These are phyloP conservation scores for Phlebiopsis gigantea DNA, from an alignment of 768 basidiomycete species.

Conservation along the genomic window DNA sequence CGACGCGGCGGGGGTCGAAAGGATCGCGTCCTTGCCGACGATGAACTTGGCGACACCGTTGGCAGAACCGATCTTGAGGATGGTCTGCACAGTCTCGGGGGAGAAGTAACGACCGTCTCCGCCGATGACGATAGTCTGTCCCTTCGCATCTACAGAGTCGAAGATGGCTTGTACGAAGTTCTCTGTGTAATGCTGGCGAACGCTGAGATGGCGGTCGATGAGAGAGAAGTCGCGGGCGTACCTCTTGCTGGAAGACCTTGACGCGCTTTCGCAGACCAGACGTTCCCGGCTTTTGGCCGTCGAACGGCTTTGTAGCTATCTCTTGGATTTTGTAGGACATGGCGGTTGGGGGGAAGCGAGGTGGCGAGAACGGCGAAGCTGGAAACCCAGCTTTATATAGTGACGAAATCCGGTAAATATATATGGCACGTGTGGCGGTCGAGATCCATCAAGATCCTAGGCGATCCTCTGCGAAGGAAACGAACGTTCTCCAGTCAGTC, in stretches of 20 bases:
- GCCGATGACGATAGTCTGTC: constrained; percentile 86
- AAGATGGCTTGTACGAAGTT: constrained; percentile 97
- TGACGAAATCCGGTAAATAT: constrained; percentile 9
- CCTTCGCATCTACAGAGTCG: constrained; percentile 78
- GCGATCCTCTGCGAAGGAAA: background rate
- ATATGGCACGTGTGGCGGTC: background rate
- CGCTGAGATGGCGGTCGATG: constrained; percentile 10
- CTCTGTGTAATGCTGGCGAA: constrained; percentile 88
- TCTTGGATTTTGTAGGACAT: constrained; percentile 54
- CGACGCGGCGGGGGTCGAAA: constrained; percentile 96
- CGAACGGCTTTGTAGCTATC: constrained; percentile 78
- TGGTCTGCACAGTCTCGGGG: constrained; percentile 81
- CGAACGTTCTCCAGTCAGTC: constrained; percentile 8
- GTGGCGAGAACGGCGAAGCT: constrained; percentile 1
- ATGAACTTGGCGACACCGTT: constrained; percentile 92
- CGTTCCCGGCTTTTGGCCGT: constrained; percentile 96
- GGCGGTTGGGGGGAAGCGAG: constrained; percentile 7
- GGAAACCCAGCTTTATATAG: background rate
- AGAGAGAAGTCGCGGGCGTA: constrained; percentile 27
- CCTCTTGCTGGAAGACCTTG: constrained; percentile 97
- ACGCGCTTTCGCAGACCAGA: constrained; percentile 97
- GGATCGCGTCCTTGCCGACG: constrained; percentile 84
- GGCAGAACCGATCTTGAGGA: constrained; percentile 90
- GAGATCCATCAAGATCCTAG: constrained; percentile 2
- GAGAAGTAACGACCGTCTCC: constrained; percentile 96